A percentile compares a stretch with the other conserved stretches of the same genome.
These are phyloP conservation scores for Pseudogymnoascus pannorum DNA, from an alignment of 2,329 filamentous ascomycete species.

Conservation along the genomic window DNA sequence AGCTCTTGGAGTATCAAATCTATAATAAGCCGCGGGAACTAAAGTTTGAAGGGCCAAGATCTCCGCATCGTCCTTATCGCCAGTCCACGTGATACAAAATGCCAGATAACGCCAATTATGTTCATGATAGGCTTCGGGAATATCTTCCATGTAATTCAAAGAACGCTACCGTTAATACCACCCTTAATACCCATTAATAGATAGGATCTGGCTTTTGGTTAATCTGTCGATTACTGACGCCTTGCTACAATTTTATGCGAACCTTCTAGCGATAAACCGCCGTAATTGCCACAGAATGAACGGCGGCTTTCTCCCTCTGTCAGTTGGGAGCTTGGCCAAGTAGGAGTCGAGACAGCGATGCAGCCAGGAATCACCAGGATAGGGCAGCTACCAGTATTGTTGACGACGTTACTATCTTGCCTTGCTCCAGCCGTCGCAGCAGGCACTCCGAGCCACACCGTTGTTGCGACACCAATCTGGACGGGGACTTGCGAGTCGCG, in stretches of 20 bases:
- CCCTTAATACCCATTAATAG: neutral
- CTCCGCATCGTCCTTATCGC: neutral
- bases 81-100: neutral
- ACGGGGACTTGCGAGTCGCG: constrained; percentile 43
- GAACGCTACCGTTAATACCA: neutral
- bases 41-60: neutral
- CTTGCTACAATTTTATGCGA: neutral
- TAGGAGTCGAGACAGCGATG: constrained; percentile 7
- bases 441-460: neutral
- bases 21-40: neutral
- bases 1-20: neutral
- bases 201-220: neutral
- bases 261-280: neutral
- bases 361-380: neutral
- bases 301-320: neutral
- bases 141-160: neutral
- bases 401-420: neutral
- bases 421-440: neutral
- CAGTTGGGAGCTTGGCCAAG: constrained; percentile 1
- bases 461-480: neutral
- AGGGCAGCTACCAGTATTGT: neutral
- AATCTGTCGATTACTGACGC: neutral
- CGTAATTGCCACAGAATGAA: neutral
- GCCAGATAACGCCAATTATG: neutral
- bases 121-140: neutral